phyloP scores from a whole-genome alignment of 2,329 filamentous ascomycete species.

The Hypomyces rosellus region DNA sequence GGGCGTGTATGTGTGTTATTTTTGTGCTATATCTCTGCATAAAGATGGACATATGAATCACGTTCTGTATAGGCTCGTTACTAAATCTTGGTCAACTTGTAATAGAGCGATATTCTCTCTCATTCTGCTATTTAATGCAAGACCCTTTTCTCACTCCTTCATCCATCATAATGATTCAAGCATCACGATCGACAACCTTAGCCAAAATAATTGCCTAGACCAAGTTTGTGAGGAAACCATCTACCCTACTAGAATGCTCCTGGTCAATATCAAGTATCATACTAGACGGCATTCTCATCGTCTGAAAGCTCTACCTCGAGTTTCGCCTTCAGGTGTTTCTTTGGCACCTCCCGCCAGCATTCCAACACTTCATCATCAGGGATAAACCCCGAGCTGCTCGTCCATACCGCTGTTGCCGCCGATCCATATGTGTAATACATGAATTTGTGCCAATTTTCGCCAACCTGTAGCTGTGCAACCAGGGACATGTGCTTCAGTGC shows the following conservation, averaged over 20 bases:
- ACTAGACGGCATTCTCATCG: background rate
- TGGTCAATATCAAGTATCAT: background rate
- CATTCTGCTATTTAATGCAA: background rate
- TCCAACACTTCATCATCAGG: background rate
- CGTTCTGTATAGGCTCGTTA: background rate
- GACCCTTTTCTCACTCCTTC: background rate
- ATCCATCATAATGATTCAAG: too few relatives aligned
- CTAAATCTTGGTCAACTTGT: background rate
- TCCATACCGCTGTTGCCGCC: background rate
- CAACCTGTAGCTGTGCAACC: background rate
- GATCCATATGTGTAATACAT: background rate
- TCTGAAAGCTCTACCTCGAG: background rate
- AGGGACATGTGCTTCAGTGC: background rate
- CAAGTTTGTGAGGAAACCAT: background rate
- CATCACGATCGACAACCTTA: too few relatives aligned
- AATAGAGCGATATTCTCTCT: background rate
- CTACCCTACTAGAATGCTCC: background rate
- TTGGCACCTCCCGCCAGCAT: background rate
- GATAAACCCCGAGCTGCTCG: background rate
- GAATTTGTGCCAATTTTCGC: background rate
- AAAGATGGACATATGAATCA: background rate
- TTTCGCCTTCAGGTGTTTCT: background rate
- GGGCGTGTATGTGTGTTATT: background rate
- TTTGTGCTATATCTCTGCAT: background rate
- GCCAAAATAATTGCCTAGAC: background rate